Conservation (phyloP, 1,139 yeast genomes). For the Ogataea hybrid region DNA sequence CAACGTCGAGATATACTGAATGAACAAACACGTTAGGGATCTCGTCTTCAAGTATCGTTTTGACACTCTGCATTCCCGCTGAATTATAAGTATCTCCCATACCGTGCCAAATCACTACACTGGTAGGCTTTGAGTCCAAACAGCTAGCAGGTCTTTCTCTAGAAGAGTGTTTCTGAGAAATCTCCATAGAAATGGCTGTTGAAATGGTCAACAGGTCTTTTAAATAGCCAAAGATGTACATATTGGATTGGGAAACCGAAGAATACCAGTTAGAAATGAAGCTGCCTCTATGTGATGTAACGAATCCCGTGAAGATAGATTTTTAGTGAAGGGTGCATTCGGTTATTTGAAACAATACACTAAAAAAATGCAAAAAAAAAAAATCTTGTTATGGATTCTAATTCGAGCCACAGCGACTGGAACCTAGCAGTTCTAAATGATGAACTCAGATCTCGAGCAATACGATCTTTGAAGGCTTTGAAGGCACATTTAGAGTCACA, state of each 20-base stretch:
- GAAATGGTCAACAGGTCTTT: background rate
- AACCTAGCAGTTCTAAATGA: constrained; percentile 16
- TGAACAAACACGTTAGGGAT: constrained; percentile 55
- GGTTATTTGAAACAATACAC: too few species aligned
- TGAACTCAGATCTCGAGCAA: constrained; percentile 16
- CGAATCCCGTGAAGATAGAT: too few species aligned
- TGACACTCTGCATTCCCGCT: constrained; percentile 50
- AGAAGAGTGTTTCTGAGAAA: background rate
- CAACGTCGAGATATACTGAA: constrained; percentile 49
- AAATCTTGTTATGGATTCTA: background rate
- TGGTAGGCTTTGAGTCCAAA: background rate
- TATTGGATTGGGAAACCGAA: background rate
- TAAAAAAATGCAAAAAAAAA: background rate
- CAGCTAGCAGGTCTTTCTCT: background rate
- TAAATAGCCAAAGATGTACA: background rate
- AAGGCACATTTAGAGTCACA: constrained; percentile 34
- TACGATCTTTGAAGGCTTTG: constrained; percentile 39
- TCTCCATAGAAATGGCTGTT: background rate
- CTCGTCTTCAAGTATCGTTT: constrained; percentile 40
- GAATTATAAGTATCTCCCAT: constrained; percentile 76
- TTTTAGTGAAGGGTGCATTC: too few species aligned
- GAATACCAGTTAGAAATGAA: too few species aligned
- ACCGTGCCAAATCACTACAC: constrained; percentile 78
- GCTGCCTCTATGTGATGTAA: too few species aligned
- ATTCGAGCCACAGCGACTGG: background rate